Evolutionary conservation across 108 stramenopile species (phyloP), one percentile per base, ranked within the genome.

Genomic region (Cyclotella kingstonii): DNA sequence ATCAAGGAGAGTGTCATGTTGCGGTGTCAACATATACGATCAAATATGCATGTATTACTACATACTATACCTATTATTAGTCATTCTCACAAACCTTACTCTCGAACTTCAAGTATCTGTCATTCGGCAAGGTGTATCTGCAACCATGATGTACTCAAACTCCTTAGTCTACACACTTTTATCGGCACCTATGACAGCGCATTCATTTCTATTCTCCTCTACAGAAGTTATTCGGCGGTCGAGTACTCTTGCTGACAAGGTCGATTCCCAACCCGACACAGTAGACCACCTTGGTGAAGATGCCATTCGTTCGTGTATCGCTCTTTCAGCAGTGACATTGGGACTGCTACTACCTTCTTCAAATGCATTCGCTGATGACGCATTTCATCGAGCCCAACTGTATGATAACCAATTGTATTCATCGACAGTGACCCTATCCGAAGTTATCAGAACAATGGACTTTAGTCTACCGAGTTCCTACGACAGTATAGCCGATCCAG

Each of bases 371-470:
- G 68, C 59, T 29, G 49, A 69, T 38, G 58, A 52, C 22, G 43
- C 57, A n/a, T 8, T 29, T 1, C 21, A 41, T 27, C 3, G 1
- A 19, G 23, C 17, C 12, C 22, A n/a, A 42, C 9, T 33, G 2
- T n/a, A 73, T 21, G 50, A 46, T 18, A 51, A 53, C 41, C 52
- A 51, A 10, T 27, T 77, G 5, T 64, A 66, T 27, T 77, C 76
- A 18, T 77, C 76, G 18, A 41, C 74, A 10, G 40, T 77, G 10
- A 45, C 51, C 11, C 55, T 72, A 26, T 65, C 76, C 1, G 70
- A 59, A 19, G 56, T 33, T 14, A 77, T 77, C 64, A 27, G 39
- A 15, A 77, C 76, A 0, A 77, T 77, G 76, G 76, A 77, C 55
- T 77, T 77, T 31, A 58, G 64, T 15, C 31, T 77, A 22, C 76